Evolutionary conservation across 371 early-diverging fungal species (phyloP).

Genomic region (Batkoa obscura): DNA sequence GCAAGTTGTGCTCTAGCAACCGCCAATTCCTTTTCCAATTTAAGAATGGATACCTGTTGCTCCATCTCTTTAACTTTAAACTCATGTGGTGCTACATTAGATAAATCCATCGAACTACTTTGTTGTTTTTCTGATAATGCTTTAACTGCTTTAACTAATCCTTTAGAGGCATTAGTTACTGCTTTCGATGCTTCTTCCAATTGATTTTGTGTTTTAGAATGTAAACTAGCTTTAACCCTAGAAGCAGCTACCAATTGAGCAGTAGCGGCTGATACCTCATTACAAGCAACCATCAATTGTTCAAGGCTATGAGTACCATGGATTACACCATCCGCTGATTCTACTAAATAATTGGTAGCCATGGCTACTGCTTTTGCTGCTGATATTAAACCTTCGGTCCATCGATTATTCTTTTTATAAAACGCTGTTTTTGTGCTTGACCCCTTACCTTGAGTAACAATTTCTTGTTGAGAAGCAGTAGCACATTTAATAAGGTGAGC

Average conservation of each 20-base stretch:
- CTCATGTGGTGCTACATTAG: conserved; percentile 67
- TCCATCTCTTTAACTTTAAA: conserved; percentile 93
- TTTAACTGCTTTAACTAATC: conserved; percentile 84
- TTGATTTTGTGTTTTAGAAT: conserved; percentile 76
- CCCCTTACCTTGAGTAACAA: conserved; percentile 84
- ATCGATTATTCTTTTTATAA: conserved; percentile 96
- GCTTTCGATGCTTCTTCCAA: conserved; percentile 82
- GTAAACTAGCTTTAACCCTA: conserved; percentile 79
- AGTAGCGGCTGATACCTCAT: conserved; percentile 88
- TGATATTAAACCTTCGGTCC: conserved; percentile 96
- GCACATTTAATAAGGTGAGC: conserved; percentile 85
- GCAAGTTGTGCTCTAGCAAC: conserved; percentile 71
- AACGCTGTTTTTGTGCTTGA: conserved; percentile 70
- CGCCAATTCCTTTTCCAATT: conserved; percentile 77
- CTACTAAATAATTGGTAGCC: conserved; percentile 80
- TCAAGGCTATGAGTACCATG: conserved; percentile 77
- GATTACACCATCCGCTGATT: conserved; percentile 89
- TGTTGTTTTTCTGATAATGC: conserved; percentile 54
- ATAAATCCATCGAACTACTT: conserved; percentile 39
- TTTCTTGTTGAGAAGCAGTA: conserved; percentile 87
- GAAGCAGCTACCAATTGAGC: conserved; percentile 94
- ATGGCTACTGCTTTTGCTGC: conserved; percentile 90
- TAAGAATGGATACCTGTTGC: conserved; percentile 88
- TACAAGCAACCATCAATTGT: conserved; percentile 87
- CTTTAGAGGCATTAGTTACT: conserved; percentile 78